These are phyloP conservation scores for Penicillium subrubescens DNA, from an alignment of 495 filamentous ascomycete species.

Conservation along the genomic window DNA sequence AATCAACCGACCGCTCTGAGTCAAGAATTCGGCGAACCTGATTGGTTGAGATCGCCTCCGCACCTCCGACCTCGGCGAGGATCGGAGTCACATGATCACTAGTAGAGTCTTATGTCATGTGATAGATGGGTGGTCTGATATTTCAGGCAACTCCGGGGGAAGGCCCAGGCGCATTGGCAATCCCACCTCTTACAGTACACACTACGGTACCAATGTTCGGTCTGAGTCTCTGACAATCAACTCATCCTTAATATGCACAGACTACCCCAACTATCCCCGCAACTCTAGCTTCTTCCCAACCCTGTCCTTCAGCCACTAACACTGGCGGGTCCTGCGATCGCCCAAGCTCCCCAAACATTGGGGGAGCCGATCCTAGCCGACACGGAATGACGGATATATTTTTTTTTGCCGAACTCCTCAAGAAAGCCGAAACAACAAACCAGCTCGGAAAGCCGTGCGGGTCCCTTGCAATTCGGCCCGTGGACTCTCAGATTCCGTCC, in stretches of 20 bases:
- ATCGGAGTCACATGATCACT: constrained; percentile 12
- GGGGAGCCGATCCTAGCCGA: constrained; percentile 8
- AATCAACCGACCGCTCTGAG: constrained; percentile 25
- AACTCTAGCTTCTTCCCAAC: background rate
- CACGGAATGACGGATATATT: background rate
- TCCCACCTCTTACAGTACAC: too few species aligned
- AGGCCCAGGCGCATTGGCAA: background rate
- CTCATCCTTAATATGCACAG: background rate
- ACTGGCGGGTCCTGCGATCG: background rate
- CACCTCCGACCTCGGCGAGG: constrained; percentile 41
- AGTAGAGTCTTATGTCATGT: background rate
- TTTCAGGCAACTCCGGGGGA: background rate
- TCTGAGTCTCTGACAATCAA: background rate
- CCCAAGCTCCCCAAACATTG: background rate
- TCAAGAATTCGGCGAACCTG: constrained; percentile 29
- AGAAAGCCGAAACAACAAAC: background rate
- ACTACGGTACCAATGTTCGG: background rate
- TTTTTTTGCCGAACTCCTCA: constrained; percentile 8
- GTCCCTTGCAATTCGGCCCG: constrained; percentile 14
- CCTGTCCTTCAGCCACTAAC: background rate
- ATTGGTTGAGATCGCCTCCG: constrained; percentile 31
- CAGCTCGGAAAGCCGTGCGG: constrained; percentile 17
- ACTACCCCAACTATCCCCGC: background rate
- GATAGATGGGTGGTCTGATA: background rate
- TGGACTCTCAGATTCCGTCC: background rate